Evolutionary conservation across 768 basidiomycete species (phyloP), one percentile per base, ranked within the genome.

Genomic region (Pseudohyphozyma bogoriensis): DNA sequence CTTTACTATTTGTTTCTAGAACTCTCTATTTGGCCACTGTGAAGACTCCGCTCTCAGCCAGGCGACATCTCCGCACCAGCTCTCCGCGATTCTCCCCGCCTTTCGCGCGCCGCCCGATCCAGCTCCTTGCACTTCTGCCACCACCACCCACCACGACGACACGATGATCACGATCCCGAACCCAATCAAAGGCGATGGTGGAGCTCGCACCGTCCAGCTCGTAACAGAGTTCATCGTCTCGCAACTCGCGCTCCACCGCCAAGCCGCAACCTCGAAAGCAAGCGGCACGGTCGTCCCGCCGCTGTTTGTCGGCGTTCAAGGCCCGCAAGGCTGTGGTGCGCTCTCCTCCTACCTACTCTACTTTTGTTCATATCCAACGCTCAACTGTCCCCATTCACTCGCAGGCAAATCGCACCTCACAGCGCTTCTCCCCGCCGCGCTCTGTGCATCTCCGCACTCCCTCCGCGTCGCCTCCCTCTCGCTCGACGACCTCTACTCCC

Each of bases 241-340:
- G 3, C 62, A 60, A 24, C 55, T 60, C 40, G 47, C 55, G 37
- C n/a, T 4, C n/a, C 65, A 58, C 47, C 56, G 55, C 28, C n/a
- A n/a, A n/a, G 15, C 20, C 7, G 8, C 37, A 31, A 22, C 39
- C 22, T 15, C 6, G 36, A 37, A 18, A 0, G 20, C 24, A 16
- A 13, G 10, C 29, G 18, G 35, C 15, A 12, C 18, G 12, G 26
- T 31, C n/a, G 31, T 40, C 8, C 62, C 63, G 28, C 90, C 92
- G 4, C 76, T 95, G 20, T 85, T 95, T 62, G 82, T 92, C 16
- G 90, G 84, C 3, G 70, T 95, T 20, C 92, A 95, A 75, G 92
- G 92, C 1, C 90, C 92, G 0, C 92, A 96, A 74, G 92, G 92
- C 15, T 87, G 86, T 55, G 91, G 74, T 68, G 44, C 44, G 71